These are phyloP conservation scores for Ceratocystis colombiana DNA, from an alignment of 2,329 filamentous ascomycete species.

Conservation along the genomic window DNA sequence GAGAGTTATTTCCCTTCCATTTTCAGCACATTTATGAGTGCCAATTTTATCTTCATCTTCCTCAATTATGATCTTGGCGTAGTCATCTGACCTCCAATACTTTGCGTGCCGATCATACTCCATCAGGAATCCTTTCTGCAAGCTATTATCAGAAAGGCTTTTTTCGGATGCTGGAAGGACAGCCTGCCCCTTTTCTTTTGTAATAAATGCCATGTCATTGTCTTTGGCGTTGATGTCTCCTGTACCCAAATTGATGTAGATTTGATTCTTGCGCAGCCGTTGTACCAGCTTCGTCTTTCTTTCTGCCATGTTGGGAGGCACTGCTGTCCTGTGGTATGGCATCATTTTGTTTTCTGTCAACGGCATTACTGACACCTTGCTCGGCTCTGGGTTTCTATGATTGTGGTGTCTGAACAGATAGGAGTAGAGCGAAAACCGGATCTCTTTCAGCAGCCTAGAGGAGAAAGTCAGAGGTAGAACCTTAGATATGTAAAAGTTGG, in stretches of 20 bases:
- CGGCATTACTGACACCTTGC: not conserved
- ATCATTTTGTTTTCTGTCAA: not conserved
- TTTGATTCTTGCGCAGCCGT: not conserved
- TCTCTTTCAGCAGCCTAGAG: not conserved
- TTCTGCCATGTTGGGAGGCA: not conserved
- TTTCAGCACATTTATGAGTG: too few relatives aligned
- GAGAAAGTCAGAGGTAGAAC: not conserved
- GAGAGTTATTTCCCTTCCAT: too few relatives aligned
- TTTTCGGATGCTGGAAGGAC: not conserved
- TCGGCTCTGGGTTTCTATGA: not conserved
- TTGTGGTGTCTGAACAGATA: not conserved
- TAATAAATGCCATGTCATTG: not conserved
- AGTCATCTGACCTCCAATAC: not conserved
- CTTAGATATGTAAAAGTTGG: not conserved
- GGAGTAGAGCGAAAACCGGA: not conserved
- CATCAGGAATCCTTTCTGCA: not conserved
- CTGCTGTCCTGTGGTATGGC: too few relatives aligned
- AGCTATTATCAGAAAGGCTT: not conserved
- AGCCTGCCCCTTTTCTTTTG: not conserved
- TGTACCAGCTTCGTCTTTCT: not conserved
- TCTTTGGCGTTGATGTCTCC: not conserved
- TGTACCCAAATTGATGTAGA: not conserved
- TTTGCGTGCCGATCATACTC: not conserved
- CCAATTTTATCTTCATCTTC: not conserved
- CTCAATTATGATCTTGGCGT: not conserved